phyloP scores from a whole-genome alignment of 2,329 filamentous ascomycete species.

The Penicillium aurantiogriseum region DNA sequence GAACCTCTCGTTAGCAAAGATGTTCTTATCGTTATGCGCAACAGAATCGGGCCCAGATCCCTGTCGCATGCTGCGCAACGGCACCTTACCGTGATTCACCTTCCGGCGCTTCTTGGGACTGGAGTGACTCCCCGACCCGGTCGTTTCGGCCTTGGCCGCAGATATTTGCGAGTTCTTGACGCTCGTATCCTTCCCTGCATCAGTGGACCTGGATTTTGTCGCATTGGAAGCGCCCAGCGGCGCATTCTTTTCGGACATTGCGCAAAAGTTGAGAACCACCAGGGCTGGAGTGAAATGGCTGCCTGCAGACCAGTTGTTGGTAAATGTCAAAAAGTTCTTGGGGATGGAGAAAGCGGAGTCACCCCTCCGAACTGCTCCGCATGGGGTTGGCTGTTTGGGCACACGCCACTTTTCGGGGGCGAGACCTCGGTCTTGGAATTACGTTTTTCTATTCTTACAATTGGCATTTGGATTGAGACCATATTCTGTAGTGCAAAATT shows the following conservation, averaged over 20 bases:
- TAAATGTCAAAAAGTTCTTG: constrained; percentile 18
- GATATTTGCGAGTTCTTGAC: constrained; percentile 31
- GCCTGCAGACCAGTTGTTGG: constrained; percentile 27
- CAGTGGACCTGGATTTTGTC: constrained; percentile 19
- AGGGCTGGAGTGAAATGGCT: constrained; percentile 20
- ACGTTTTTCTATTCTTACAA: constrained; percentile 2
- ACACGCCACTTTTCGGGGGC: constrained; percentile 3
- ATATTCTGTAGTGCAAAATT: neutral
- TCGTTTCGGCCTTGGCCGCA: constrained; percentile 35
- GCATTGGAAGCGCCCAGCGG: constrained; percentile 26
- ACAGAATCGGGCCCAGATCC: constrained; percentile 19
- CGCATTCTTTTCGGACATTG: constrained; percentile 34
- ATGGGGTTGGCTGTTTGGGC: constrained; percentile 10
- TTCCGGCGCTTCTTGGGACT: constrained; percentile 83
- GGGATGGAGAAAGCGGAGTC: constrained; percentile 25
- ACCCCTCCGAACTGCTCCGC: constrained; percentile 28
- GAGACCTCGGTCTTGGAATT: constrained; percentile 13
- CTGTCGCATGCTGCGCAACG: constrained; percentile 28
- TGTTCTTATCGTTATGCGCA: constrained; percentile 18
- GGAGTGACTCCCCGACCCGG: constrained; percentile 35
- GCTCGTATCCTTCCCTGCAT: constrained; percentile 31
- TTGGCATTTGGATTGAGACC: neutral
- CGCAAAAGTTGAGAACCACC: constrained; percentile 21
- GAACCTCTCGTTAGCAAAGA: constrained; percentile 26
- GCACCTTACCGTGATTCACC: constrained; percentile 76